These are phyloP conservation scores for Nepenthes mirabilis DNA, from an alignment of 148 eudicot genomes.

Conservation along the genomic window DNA sequence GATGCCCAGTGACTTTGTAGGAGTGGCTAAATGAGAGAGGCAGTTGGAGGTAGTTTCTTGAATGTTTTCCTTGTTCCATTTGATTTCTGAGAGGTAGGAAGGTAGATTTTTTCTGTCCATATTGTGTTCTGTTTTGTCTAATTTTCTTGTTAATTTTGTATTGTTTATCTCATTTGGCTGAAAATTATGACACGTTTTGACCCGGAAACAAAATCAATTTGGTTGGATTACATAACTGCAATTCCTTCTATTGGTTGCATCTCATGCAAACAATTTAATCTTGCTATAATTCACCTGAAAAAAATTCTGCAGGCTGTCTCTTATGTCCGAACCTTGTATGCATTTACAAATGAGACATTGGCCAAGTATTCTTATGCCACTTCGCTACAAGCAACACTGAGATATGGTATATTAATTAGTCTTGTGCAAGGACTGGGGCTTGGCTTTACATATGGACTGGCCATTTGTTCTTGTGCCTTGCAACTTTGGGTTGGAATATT, in stretches of 20 bases:
- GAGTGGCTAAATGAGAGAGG: no score
- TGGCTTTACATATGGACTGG: constrained; percentile 97
- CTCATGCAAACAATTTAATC: constrained; percentile 2
- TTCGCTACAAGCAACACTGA: constrained; percentile 88
- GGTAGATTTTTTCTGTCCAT: no score
- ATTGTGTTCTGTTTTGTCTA: no score
- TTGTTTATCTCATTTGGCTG: no score
- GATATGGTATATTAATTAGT: constrained; percentile 97
- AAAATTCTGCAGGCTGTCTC: constrained; percentile 68
- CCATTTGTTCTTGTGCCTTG: constrained; percentile 96
- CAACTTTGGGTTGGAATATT: constrained; percentile 98
- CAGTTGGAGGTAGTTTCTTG: no score
- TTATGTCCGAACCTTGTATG: constrained; percentile 67
- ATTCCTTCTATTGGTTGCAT: not conserved
- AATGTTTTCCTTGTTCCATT: no score
- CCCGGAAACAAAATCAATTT: no score
- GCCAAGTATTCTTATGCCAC: constrained; percentile 98
- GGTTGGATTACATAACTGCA: no score
- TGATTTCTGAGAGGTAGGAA: no score
- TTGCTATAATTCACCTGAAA: not conserved
- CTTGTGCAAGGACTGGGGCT: constrained; percentile 99
- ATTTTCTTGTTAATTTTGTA: no score
- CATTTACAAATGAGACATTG: constrained; percentile 90
- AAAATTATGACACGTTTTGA: no score
- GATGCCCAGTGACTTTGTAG: not conserved